These are phyloP conservation scores for Hypoxylon fragiforme DNA, from an alignment of 495 filamentous ascomycete species.

Conservation along the genomic window DNA sequence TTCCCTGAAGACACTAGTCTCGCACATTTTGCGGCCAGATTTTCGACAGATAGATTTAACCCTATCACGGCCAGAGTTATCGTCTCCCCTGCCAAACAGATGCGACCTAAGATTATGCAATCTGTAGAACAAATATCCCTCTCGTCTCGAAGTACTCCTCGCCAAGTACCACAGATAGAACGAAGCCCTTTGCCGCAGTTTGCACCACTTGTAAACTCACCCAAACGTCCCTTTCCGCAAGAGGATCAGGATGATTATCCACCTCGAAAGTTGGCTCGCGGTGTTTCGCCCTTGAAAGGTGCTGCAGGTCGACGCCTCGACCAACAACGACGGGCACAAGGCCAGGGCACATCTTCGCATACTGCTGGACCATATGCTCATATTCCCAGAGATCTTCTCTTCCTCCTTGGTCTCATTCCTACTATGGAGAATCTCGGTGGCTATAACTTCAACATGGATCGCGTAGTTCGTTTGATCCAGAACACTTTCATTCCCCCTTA, in stretches of 20 bases:
- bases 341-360: constrained; percentile 46
- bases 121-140: constrained; percentile 52
- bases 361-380: constrained; percentile 37
- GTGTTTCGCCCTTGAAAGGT: constrained; percentile 85
- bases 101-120: constrained; percentile 63
- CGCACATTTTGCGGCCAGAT: constrained; percentile 73
- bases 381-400: constrained; percentile 79
- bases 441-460: constrained; percentile 66
- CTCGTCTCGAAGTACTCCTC: constrained; percentile 60
- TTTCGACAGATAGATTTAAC: constrained; percentile 57
- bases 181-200: constrained; percentile 56
- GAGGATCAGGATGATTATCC: constrained; percentile 77
- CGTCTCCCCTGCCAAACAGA: constrained; percentile 76
- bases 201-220: constrained; percentile 63
- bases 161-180: constrained; percentile 35
- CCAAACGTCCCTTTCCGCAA: constrained; percentile 69
- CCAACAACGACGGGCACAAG: constrained; percentile 64
- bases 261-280: constrained; percentile 79
- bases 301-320: constrained; percentile 80
- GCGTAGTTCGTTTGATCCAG: constrained; percentile 73
- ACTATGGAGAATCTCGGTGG: constrained; percentile 69
- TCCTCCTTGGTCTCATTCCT: constrained; percentile 82
- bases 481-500: constrained; percentile 65
- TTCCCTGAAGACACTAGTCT: constrained; percentile 85
- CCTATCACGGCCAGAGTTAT: constrained; percentile 80